Evolutionary conservation across 2,329 filamentous ascomycete species (phyloP).

Genomic region (Aspergillus versicolor): DNA sequence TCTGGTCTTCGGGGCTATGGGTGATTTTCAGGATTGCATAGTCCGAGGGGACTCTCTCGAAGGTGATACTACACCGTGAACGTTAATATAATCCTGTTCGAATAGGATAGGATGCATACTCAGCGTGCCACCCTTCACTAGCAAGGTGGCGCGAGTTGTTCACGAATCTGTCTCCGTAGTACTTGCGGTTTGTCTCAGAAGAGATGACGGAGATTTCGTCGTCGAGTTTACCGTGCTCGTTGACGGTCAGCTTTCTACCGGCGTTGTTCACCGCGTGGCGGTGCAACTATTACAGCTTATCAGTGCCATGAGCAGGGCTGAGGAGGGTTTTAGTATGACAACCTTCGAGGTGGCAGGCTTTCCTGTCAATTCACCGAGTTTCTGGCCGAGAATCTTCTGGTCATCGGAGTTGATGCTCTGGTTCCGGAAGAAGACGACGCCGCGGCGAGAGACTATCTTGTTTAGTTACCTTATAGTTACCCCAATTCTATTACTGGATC

Average conservation of each 20-base stretch:
- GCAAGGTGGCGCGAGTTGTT: slow-evolving; percentile 1
- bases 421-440: slow-evolving; percentile 68
- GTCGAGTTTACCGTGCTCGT: slow-evolving; percentile 3
- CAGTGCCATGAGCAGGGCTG: too few species aligned
- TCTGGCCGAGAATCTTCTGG: slow-evolving; percentile 64
- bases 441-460: slow-evolving; percentile 61
- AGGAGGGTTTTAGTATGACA: too few species aligned
- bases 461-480: neutral
- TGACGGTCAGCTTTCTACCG: neutral
- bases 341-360: slow-evolving; percentile 54
- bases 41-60: slow-evolving; percentile 8
- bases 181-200: slow-evolving; percentile 3
- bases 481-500: neutral
- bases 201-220: slow-evolving; percentile 9
- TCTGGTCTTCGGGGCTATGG: slow-evolving; percentile 1
- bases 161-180: neutral
- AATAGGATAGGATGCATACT: neutral
- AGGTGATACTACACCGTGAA: slow-evolving; percentile 1
- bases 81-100: neutral
- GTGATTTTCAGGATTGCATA: slow-evolving; percentile 8
- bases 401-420: slow-evolving; percentile 59
- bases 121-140: slow-evolving; percentile 9
- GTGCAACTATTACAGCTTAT: too few species aligned
- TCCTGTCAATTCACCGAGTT: slow-evolving; percentile 60
- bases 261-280: slow-evolving; percentile 2